A percentile compares a stretch with the other conserved stretches of the same genome.
Conservation (phyloP, 768 basidiomycete genomes). For the Naematelia aurantialba region DNA sequence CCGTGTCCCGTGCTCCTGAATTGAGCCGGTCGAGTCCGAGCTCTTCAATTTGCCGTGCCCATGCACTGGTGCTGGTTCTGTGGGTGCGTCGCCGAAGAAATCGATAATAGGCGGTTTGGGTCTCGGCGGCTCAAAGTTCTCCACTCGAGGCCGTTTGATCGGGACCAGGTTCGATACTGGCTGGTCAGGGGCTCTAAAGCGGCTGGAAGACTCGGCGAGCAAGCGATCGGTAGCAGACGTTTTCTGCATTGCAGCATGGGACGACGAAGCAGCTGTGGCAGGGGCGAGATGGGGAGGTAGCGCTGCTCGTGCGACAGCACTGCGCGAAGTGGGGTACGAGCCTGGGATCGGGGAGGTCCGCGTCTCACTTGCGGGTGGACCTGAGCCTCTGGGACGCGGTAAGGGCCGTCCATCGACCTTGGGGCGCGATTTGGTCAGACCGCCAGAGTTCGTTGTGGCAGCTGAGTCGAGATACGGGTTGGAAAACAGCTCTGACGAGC, state of each 20-base stretch:
- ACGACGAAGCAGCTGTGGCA: background rate
- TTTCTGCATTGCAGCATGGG: background rate
- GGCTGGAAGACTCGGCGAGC: background rate
- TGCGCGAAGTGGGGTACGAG: background rate
- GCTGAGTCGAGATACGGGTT: conserved; percentile 18
- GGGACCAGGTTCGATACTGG: background rate
- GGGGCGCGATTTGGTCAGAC: too few species aligned
- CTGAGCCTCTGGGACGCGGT: background rate
- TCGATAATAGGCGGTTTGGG: conserved; percentile 5
- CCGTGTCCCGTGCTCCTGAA: background rate
- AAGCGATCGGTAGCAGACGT: background rate
- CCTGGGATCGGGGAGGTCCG: background rate
- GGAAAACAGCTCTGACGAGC: conserved; percentile 15
- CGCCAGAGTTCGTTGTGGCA: too few species aligned
- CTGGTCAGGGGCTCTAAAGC: background rate
- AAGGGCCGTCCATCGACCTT: too few species aligned
- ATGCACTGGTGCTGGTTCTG: background rate
- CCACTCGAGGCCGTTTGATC: background rate
- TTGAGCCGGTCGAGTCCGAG: background rate
- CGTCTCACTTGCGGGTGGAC: background rate
- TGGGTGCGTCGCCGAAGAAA: conserved; percentile 5
- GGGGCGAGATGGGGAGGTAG: conserved; percentile 4
- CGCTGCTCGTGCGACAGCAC: background rate
- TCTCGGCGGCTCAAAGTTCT: conserved; percentile 9
- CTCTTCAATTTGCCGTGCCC: background rate